A percentile compares a stretch with the other conserved stretches of the same genome.
Conservation (phyloP, 352 stramenopile genomes). For the Phytophthora melonis region DNA sequence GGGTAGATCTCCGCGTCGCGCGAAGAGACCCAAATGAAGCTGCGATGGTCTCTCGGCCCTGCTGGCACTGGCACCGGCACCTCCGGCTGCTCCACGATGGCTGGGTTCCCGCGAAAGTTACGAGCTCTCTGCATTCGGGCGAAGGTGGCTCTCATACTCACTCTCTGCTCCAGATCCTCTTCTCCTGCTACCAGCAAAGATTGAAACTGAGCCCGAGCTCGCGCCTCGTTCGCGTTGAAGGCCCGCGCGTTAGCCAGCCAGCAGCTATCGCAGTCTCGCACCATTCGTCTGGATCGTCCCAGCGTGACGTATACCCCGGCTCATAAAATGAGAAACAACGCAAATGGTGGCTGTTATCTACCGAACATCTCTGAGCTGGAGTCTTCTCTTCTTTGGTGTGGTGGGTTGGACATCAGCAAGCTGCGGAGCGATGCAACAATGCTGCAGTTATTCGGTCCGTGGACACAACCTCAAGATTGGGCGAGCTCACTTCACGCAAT, state of each 20-base stretch:
- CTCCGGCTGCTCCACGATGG: slow-evolving; percentile 29
- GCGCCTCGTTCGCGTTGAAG: neutral
- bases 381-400: too few species aligned
- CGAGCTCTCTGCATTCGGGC: slow-evolving; percentile 29
- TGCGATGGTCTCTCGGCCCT: slow-evolving; percentile 23
- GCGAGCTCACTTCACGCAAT: too few species aligned
- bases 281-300: slow-evolving; percentile 4
- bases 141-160: slow-evolving; percentile 26
- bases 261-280: slow-evolving; percentile 11
- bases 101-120: slow-evolving; percentile 7
- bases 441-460: too few species aligned
- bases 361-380: too few species aligned
- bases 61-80: slow-evolving; percentile 33
- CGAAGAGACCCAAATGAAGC: slow-evolving; percentile 40
- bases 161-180: neutral
- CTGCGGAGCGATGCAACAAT: too few species aligned
- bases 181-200: slow-evolving; percentile 5
- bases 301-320: neutral
- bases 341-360: too few species aligned
- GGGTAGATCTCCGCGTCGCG: slow-evolving; percentile 45
- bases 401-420: too few species aligned
- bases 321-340: neutral
- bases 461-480: too few species aligned
- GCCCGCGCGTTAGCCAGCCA: neutral
- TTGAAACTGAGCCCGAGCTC: neutral